Evolutionary conservation across 208 protist genomes (phyloP).

Genomic region (Sergeia podlipaevii): DNA sequence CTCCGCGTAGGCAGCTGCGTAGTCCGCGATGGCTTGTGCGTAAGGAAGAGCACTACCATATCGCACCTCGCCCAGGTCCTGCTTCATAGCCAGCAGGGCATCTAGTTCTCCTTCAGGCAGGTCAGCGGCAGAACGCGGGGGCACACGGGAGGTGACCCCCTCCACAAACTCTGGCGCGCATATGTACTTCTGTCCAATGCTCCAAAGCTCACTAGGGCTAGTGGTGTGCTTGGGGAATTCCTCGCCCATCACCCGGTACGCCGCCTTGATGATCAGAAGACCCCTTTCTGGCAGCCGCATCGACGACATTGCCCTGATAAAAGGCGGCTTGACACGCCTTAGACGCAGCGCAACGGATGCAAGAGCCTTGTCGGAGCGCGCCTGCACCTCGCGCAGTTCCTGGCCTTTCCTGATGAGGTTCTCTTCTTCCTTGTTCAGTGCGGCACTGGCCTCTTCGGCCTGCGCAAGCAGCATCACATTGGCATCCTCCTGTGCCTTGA

Average conservation of each 20-base stretch:
- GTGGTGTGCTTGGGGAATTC: conserved; percentile 32
- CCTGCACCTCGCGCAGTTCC: conserved; percentile 16
- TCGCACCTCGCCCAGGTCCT: conserved; percentile 39
- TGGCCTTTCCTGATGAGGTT: conserved; percentile 7
- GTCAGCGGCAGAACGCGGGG: conserved; percentile 21
- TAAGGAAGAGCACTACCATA: conserved; percentile 40
- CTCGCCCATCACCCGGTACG: conserved; percentile 59
- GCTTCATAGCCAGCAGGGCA: conserved; percentile 18
- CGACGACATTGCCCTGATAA: conserved; percentile 33
- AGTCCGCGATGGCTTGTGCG: conserved; percentile 44
- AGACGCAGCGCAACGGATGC: conserved; percentile 23
- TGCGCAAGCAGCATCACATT: conserved; percentile 5
- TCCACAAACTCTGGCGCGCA: conserved; percentile 43
- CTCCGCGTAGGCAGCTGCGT: conserved; percentile 46
- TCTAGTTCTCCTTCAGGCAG: no score
- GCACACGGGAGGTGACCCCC: conserved; percentile 25
- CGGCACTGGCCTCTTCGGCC: not conserved
- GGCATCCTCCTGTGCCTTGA: conserved; percentile 12
- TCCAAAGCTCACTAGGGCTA: conserved; percentile 58
- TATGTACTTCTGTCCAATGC: conserved; percentile 24
- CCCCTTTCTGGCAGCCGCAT: conserved; percentile 40
- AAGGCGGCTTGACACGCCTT: conserved; percentile 22
- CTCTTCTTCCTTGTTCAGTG: conserved; percentile 6
- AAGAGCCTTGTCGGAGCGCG: conserved; percentile 22
- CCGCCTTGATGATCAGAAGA: conserved; percentile 31